Conservation (phyloP, 2,329 filamentous ascomycete genomes). For the Pezicula neosporulosa region DNA sequence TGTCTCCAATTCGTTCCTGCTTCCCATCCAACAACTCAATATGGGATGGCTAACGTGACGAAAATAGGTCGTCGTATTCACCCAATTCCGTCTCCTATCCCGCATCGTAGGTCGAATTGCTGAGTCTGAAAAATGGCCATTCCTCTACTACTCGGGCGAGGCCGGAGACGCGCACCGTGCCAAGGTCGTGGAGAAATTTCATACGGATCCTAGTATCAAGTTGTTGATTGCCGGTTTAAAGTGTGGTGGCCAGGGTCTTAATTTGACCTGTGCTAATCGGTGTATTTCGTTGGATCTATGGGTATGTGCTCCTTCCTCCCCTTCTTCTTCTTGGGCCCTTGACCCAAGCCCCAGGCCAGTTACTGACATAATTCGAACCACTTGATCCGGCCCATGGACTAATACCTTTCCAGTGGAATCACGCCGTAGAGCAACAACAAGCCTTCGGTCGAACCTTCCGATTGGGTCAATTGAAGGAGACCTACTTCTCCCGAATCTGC, state of each 20-base stretch:
- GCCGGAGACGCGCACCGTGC: conserved; percentile 41
- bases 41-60: neutral
- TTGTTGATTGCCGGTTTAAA: conserved; percentile 54
- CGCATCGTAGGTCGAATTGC: conserved; percentile 48
- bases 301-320: conserved; percentile 41
- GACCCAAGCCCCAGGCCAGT: too few species aligned
- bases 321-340: too few species aligned
- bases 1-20: neutral
- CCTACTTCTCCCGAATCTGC: conserved; percentile 55
- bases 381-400: too few species aligned
- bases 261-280: conserved; percentile 51
- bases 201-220: conserved; percentile 29
- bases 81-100: conserved; percentile 53
- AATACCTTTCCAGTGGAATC: conserved; percentile 42
- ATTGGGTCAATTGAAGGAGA: conserved; percentile 59
- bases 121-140: conserved; percentile 42
- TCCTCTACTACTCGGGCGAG: conserved; percentile 40
- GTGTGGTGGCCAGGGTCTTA: conserved; percentile 50
- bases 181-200: conserved; percentile 43
- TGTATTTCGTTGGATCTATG: conserved; percentile 36
- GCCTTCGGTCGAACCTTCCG: conserved; percentile 58
- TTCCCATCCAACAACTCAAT: neutral
- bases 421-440: conserved; percentile 55
- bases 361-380: too few species aligned
- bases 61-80: conserved; percentile 46